Base-by-base conservation (phyloP, 371 early-diverging fungal genomes). In the Syncephalastrum contaminatum region DNA sequence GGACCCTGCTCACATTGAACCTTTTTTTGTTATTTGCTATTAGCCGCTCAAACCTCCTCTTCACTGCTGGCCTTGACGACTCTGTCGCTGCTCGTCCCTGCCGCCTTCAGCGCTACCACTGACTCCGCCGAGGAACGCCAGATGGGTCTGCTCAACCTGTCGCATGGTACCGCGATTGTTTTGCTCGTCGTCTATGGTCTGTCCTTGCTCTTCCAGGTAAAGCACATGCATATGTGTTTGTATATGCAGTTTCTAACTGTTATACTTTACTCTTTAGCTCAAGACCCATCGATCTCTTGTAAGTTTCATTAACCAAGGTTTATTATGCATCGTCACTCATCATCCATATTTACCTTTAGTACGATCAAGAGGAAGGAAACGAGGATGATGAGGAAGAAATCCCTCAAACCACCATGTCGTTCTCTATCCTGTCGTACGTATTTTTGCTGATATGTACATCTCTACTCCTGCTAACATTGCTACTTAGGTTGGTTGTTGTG, bases 11-110 rank as follows among this genome's bases (percentile, higher is more conserved):
- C 25, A 25, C 19, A 5, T 25, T 25, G 25, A 16, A n/a, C 24
- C 16, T 49, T 52, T 22, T 25, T 50, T 12, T 51, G 15, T 43
- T 46, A 52, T 41, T 49, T 45, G 53, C 14, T 27, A 42, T 6
- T 43, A 73, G 77, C 74, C 49, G 91, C 94, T 4, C 89, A 92
- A 67, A 91, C 91, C 3, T 84, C 85, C 13, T 77, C 89, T 10
- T 88, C 91, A 4, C 80, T 96, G 8, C 63, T 94, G 57, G 84
- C 88, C 3, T 63, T 96, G 50, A 82, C 90, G 0, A 87, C 90
- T 14, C 58, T 91, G 48, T 87, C 90, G 19, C 72, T 92, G 15
- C 56, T 96, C 53, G 72, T 94, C 18, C 95, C 95, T n/a, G 90
- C 93, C 14, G 92, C 92, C 0, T 92, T 92, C 61, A 63, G 61